These are phyloP conservation scores for Sporisorium iseilematis-ciliati DNA, from an alignment of 1,284 basidiomycete genomes.

Conservation along the genomic window DNA sequence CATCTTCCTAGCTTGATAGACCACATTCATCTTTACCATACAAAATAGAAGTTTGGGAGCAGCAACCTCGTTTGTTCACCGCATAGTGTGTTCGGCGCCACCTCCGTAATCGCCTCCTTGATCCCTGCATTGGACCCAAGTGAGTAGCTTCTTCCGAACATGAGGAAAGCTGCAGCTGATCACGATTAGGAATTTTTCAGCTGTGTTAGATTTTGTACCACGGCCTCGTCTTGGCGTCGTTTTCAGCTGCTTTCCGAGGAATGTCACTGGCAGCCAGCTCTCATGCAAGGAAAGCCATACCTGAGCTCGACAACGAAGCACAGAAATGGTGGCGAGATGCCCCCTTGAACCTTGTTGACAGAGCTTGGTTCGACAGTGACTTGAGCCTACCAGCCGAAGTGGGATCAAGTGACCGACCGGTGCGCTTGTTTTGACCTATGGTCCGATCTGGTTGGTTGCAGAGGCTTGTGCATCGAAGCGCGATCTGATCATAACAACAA, in stretches of 20 bases:
- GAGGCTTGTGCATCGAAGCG: constrained; percentile 4
- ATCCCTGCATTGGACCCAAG: too few relatives aligned
- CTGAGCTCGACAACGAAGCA: too few relatives aligned
- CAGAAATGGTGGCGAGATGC: too few relatives aligned
- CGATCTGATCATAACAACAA: background rate
- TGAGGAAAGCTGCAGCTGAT: background rate
- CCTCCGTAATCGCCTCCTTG: too few relatives aligned
- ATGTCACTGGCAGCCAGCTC: background rate
- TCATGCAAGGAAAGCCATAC: background rate
- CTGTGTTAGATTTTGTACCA: background rate
- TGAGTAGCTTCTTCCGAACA: too few relatives aligned
- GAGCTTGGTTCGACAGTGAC: background rate
- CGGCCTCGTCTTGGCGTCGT: background rate
- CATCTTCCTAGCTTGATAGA: too few relatives aligned
- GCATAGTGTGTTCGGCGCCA: too few relatives aligned
- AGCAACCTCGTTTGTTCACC: too few relatives aligned
- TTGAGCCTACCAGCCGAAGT: background rate
- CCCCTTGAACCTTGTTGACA: too few relatives aligned
- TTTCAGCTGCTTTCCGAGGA: constrained; percentile 4
- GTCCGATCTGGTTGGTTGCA: constrained; percentile 1
- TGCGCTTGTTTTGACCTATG: background rate
- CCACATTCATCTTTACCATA: too few relatives aligned
- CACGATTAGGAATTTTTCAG: background rate
- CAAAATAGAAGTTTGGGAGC: too few relatives aligned
- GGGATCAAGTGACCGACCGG: constrained; percentile 1